These are phyloP conservation scores for Lithospermum erythrorhizon DNA, from an alignment of 257 asterid genomes.

Conservation along the genomic window DNA sequence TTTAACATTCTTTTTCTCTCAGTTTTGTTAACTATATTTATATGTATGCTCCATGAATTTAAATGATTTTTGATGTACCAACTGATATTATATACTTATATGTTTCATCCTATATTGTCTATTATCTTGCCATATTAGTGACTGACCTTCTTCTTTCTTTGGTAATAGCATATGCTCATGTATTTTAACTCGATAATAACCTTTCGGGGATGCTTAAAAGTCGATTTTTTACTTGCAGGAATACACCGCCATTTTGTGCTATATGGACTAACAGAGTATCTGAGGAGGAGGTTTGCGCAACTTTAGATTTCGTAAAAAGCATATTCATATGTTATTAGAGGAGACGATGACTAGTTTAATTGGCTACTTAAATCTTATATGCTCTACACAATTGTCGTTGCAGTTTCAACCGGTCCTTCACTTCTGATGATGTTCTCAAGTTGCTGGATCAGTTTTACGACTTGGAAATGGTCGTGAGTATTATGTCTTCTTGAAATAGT, in stretches of 20 bases:
- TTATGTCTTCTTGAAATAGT: neutral
- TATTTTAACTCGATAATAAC: no score
- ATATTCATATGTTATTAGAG: neutral
- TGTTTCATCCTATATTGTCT: no score
- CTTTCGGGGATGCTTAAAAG: neutral
- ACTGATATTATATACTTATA: no score
- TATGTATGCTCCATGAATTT: no score
- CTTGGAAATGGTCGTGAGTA: slow-evolving; percentile 89
- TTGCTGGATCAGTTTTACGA: slow-evolving; percentile 83
- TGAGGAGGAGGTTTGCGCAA: slow-evolving; percentile 47
- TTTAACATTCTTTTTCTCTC: neutral
- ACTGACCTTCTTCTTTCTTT: no score
- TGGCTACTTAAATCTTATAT: neutral
- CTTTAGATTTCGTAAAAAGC: slow-evolving; percentile 3
- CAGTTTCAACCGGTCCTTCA: slow-evolving; percentile 74
- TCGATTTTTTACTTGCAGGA: slow-evolving; percentile 37
- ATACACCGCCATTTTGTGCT: slow-evolving; percentile 59
- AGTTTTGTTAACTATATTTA: no score
- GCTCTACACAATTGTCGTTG: slow-evolving; percentile 4
- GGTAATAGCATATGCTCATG: no score
- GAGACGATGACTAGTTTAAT: neutral
- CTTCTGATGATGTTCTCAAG: slow-evolving; percentile 74
- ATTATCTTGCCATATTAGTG: no score
- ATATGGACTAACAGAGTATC: slow-evolving; percentile 30
- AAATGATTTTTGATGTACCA: no score